phyloP scores from a whole-genome alignment of 2,329 filamentous ascomycete genomes.

The Hypoxylon sp. region DNA sequence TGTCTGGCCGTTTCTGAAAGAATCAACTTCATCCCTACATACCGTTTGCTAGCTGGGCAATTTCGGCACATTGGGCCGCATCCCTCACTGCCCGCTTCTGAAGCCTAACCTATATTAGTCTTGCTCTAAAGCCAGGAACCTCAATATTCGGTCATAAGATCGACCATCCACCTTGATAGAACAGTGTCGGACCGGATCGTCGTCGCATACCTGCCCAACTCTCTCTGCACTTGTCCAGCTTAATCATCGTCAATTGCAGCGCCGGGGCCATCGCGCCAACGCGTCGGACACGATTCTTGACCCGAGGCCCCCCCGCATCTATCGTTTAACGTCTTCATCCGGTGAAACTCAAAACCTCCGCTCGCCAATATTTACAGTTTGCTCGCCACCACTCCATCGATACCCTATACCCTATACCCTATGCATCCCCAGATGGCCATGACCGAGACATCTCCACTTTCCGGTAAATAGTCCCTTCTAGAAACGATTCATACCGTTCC shows the following conservation, averaged over 20 bases:
- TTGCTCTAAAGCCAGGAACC: background rate
- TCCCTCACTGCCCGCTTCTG: constrained; percentile 15
- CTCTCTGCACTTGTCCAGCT: constrained; percentile 12
- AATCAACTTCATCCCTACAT: constrained; percentile 36
- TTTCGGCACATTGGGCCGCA: constrained; percentile 37
- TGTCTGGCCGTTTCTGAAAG: constrained; percentile 12
- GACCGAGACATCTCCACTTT: constrained; percentile 49
- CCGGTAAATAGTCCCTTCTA: constrained; percentile 45
- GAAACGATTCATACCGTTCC: constrained; percentile 9
- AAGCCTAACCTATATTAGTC: constrained; percentile 24
- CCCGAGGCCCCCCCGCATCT: constrained; percentile 18
- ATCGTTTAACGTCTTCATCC: constrained; percentile 21
- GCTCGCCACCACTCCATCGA: constrained; percentile 21
- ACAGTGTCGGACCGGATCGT: constrained; percentile 23
- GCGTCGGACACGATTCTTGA: constrained; percentile 25
- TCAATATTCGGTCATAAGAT: background rate
- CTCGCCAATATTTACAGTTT: constrained; percentile 22
- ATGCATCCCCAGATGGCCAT: constrained; percentile 49
- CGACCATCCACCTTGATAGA: constrained; percentile 6
- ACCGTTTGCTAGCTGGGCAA: constrained; percentile 23
- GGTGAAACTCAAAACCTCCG: constrained; percentile 18
- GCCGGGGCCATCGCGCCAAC: constrained; percentile 29
- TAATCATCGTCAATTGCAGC: constrained; percentile 28
- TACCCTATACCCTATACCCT: constrained; percentile 10
- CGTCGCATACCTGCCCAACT: constrained; percentile 41